Conservation (phyloP, 495 filamentous ascomycete species). For the Aspergillus kassunensis region DNA sequence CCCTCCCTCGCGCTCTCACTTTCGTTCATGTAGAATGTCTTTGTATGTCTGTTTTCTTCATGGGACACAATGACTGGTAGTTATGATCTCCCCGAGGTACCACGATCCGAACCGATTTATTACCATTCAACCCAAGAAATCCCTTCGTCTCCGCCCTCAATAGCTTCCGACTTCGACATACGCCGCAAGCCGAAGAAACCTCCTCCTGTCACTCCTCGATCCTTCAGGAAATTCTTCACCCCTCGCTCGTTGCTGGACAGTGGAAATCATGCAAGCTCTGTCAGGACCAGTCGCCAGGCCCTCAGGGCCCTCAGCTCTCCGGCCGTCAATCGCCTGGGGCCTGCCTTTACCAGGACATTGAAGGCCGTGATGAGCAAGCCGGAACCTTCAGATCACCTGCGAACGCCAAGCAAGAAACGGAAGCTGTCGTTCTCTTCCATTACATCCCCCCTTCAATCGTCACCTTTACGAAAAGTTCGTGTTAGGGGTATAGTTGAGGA, state of each 20-base stretch:
- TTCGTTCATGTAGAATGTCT: constrained; percentile 23
- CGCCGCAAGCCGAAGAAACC: constrained; percentile 44
- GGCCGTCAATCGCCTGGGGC: constrained; percentile 54
- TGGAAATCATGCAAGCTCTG: constrained; percentile 35
- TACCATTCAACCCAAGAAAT: constrained; percentile 33
- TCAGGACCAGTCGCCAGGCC: constrained; percentile 57
- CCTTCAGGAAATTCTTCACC: constrained; percentile 81
- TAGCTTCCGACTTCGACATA: constrained; percentile 39
- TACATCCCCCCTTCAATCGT: constrained; percentile 53
- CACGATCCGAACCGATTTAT: constrained; percentile 41
- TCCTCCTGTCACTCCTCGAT: constrained; percentile 64
- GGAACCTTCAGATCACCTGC: constrained; percentile 29
- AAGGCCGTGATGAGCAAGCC: constrained; percentile 31
- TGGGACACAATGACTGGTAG: constrained; percentile 33
- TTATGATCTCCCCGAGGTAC: constrained; percentile 37
- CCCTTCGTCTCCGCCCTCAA: constrained; percentile 46
- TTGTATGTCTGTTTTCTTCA: constrained; percentile 17
- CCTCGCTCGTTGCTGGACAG: constrained; percentile 52
- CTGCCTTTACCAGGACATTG: constrained; percentile 41
- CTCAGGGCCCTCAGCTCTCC: constrained; percentile 67
- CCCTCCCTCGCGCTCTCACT: constrained; percentile 1
- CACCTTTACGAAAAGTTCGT: constrained; percentile 46
- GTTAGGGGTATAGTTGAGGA: constrained; percentile 29
- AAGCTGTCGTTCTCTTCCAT: constrained; percentile 44
- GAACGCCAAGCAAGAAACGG: constrained; percentile 41